Evolutionary conservation across 2,329 filamentous ascomycete species (phyloP), one percentile per base, ranked within the genome.

Genomic region (Sporothrix humicola): DNA sequence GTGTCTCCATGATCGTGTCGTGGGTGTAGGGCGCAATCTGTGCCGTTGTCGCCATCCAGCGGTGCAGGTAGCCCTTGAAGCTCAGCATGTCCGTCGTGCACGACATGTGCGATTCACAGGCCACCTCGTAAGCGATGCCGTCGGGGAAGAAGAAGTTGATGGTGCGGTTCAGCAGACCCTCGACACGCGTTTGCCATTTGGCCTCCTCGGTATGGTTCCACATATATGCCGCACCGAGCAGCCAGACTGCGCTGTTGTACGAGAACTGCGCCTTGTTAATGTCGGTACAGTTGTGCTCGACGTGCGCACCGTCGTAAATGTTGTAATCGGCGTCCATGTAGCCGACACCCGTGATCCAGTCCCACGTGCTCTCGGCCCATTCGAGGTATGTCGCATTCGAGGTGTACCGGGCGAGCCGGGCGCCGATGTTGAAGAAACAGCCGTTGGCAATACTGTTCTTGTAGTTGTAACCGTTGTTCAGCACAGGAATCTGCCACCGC

Each of bases 401-500:
- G 0, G 88, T 91, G 79, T 89, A 91, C 1, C 87, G 83, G 0
- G 88, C 89, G 1, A 93, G 84, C 2, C 91, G 87, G 2, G 90
- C 85, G 2, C 82, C 84, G 15, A 87, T 76, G 75, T 86, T 85
- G 80, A 88, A 86, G 78, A 86, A 85, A 73, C 81, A 81, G 12
- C 82, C 85, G 75, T 85, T 87, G n/a, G 84, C 82, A 10, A 84
- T 81, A 37, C 80, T 80, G 74, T 86, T 86, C 78, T 87, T 93
- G 84, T 92, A 92, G 76, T 87, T 84, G 80, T 90, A 93, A 2
- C 91, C 91, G 23, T 80, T 83, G 78, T 92, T 91, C 77, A 88
- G 87, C 0, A 84, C 80, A 77, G 87, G 89, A 63, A 92, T 89
- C 81, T 93, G 90, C 89, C 90, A 92, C 74, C 89, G 87, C 74